These are phyloP conservation scores for Musa troglodytarum DNA, from an alignment of 176 grass and related monocot species.

Conservation along the genomic window DNA sequence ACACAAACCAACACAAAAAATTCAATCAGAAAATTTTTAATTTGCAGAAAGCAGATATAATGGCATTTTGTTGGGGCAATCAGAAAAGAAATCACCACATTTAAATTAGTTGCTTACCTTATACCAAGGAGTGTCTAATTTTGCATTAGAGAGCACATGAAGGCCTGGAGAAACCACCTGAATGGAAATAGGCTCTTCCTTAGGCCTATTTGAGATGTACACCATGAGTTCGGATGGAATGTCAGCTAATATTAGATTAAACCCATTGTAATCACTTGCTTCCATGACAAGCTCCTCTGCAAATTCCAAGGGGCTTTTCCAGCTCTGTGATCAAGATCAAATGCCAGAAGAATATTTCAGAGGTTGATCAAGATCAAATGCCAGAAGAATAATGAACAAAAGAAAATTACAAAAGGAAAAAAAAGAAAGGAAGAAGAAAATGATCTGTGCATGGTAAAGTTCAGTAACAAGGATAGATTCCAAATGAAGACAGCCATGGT, in stretches of 20 bases:
- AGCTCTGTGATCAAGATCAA: slow-evolving; percentile 41
- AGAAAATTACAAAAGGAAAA: no score
- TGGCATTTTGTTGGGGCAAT: no score
- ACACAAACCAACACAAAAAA: no score
- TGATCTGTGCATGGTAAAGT: no score
- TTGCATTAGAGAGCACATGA: slow-evolving; percentile 83
- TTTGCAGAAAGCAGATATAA: no score
- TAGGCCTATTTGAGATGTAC: slow-evolving; percentile 63
- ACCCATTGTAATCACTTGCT: slow-evolving; percentile 86
- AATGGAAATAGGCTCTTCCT: slow-evolving; percentile 47
- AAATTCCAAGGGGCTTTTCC: slow-evolving; percentile 59
- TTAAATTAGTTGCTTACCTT: slow-evolving; percentile 33
- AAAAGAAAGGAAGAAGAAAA: no score
- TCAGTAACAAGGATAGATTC: no score
- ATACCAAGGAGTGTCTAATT: slow-evolving; percentile 79
- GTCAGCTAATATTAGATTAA: slow-evolving; percentile 87
- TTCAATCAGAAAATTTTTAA: no score
- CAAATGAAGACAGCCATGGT: no score
- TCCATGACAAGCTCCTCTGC: slow-evolving; percentile 64
- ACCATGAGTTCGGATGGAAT: slow-evolving; percentile 62
- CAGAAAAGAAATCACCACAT: no score
- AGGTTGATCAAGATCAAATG: background rate
- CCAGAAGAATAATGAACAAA: background rate
- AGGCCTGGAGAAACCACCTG: slow-evolving; percentile 68
- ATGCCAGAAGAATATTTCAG: background rate